These are phyloP conservation scores for Picea engelmannii DNA, from an alignment of 83 land plant genomes.

Conservation along the genomic window DNA sequence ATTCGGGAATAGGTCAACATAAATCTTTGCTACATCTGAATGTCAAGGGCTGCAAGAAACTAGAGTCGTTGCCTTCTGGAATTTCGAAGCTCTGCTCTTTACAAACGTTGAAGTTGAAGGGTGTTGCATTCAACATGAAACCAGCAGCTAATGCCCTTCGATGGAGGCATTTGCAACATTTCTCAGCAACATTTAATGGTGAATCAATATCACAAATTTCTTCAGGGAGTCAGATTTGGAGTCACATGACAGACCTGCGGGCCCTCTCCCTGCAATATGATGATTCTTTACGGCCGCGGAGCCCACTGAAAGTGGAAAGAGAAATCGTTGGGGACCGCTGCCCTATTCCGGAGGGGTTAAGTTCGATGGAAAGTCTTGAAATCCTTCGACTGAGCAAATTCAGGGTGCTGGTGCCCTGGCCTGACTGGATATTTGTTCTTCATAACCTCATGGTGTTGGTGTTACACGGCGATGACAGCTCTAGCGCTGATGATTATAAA, in stretches of 20 bases:
- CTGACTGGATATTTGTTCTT: too few species aligned
- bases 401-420: neutral
- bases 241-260: neutral
- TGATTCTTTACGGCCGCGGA: neutral
- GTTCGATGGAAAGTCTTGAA: neutral
- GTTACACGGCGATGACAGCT: too few species aligned
- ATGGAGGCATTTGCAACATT: neutral
- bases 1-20: neutral
- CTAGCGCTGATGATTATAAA: too few species aligned
- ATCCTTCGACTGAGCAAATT: neutral
- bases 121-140: neutral
- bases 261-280: neutral
- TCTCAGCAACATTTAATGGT: neutral
- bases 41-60: neutral
- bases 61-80: neutral
- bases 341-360: neutral
- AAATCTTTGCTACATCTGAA: neutral
- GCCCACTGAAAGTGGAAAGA: too few species aligned
- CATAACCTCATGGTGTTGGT: too few species aligned
- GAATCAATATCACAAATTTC: too few species aligned
- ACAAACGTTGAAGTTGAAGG: neutral
- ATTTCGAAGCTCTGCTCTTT: conserved; percentile 2
- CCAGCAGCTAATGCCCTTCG: neutral
- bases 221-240: neutral
- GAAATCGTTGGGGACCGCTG: neutral